Conservation (phyloP, 2,329 filamentous ascomycete genomes). For the Colletotrichum brevisporum region DNA sequence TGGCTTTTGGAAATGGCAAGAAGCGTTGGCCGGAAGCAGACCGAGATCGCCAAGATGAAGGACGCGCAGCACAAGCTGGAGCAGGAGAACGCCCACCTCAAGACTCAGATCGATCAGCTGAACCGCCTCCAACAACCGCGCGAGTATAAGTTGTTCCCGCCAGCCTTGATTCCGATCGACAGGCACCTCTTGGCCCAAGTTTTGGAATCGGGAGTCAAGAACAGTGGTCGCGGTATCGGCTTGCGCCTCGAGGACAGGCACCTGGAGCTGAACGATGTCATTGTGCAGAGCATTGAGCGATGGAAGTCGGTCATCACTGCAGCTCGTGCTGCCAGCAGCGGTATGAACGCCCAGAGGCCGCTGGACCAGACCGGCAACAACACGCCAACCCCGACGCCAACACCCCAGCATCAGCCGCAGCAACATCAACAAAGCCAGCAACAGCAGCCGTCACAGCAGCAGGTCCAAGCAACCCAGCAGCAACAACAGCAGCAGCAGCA, state of each 20-base stretch:
- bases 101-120: constrained; percentile 71
- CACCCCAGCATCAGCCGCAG: constrained; percentile 43
- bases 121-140: constrained; percentile 71
- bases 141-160: constrained; percentile 69
- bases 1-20: constrained; percentile 75
- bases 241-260: constrained; percentile 66
- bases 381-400: constrained; percentile 42
- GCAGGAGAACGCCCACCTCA: constrained; percentile 71
- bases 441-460: constrained; percentile 51
- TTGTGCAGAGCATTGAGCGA: constrained; percentile 69
- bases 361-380: constrained; percentile 54
- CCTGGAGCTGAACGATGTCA: constrained; percentile 64
- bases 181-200: constrained; percentile 62
- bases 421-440: constrained; percentile 49
- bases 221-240: constrained; percentile 57
- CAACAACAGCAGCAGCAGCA: constrained; percentile 49
- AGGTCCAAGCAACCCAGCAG: constrained; percentile 50
- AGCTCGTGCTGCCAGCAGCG: constrained; percentile 57
- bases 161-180: constrained; percentile 67
- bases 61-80: constrained; percentile 64
- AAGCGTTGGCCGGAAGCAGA: constrained; percentile 70
- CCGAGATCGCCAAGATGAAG: constrained; percentile 66
- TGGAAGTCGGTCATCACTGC: constrained; percentile 75
- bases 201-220: constrained; percentile 60
- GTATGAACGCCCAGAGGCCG: constrained; percentile 65